Evolutionary conservation across 2,329 filamentous ascomycete genomes (phyloP), one percentile per base, ranked within the genome.

Genomic region (Neopestalotiopsis clavispora): DNA sequence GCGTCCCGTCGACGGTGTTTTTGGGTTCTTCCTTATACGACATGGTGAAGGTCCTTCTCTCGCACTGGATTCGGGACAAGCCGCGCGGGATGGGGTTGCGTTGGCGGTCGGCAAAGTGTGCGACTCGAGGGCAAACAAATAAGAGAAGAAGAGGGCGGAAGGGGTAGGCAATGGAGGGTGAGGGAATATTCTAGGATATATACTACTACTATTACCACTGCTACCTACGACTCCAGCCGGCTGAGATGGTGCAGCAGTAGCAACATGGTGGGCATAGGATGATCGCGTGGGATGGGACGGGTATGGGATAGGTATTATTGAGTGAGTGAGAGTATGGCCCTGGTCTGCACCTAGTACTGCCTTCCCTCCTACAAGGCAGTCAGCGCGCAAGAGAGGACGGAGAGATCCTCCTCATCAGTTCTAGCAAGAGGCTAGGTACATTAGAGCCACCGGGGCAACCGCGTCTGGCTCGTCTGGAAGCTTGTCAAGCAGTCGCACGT

Each of bases 11-110:
- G 60, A 66, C 69, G 45, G 45, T 59, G 12, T 20, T 73, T 69
- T 77, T 76, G 52, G 67, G 67, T n/a, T 68, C 68, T 70, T 78
- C 77, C 45, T 75, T 73, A 58, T 63, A 40, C 62, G 75, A 75
- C 74, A 78, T 77, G 7, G 61, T 75, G 64, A 34, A 40, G 45
- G 17, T 52, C 20, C 17, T 28, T 28, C 23, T 28, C 23, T 49
- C 52, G 61, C 59, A 17, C 45, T 56, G 3, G 23, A 32, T 23
- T 42, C 67, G 67, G 64, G 32, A 28, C 20, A 13, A 45, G 28
- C 30, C 63, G 63, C 49, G 49, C 45, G 63, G 34, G 32, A 49
- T 45, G 38, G 30, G 30, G 45, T 52, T 52, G 45, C 45, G 45
- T 52, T 10, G 17, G 63, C 28, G 63, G 52, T 56, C 49, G 63